These are phyloP conservation scores for Solanum hybrid DNA, from an alignment of 305 asterid species.

Conservation along the genomic window DNA sequence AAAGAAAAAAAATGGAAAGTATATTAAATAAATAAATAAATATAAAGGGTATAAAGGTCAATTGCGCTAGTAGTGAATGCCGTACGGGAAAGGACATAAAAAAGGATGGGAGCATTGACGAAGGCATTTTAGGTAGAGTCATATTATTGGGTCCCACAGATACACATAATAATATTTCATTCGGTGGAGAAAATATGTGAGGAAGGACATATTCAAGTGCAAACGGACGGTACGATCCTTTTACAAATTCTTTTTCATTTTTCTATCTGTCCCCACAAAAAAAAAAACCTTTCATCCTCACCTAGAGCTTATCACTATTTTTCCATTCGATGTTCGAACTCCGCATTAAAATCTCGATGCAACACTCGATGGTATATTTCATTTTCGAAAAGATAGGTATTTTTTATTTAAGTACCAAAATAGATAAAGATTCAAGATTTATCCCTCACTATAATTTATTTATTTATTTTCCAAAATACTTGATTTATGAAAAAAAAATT, in stretches of 20 bases:
- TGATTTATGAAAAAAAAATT: neutral
- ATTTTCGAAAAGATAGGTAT: too few relatives aligned
- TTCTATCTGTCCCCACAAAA: neutral
- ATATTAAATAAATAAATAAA: too few relatives aligned
- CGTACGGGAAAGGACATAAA: conserved; percentile 69
- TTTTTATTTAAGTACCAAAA: too few relatives aligned
- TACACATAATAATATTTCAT: conserved; percentile 10
- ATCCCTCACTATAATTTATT: neutral
- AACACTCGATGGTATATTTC: too few relatives aligned
- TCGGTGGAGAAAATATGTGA: conserved; percentile 71
- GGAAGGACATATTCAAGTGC: conserved; percentile 66
- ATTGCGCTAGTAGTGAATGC: neutral
- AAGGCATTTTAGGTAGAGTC: conserved; percentile 37
- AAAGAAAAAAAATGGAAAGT: neutral
- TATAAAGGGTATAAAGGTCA: conserved; percentile 25
- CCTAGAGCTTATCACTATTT: neutral
- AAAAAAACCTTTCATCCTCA: neutral
- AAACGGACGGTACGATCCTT: conserved; percentile 42
- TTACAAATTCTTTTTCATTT: neutral
- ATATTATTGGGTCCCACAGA: neutral
- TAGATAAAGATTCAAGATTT: neutral
- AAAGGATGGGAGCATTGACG: conserved; percentile 7
- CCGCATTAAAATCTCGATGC: too few relatives aligned
- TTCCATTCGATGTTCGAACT: neutral
- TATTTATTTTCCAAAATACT: too few relatives aligned